phyloP scores from a whole-genome alignment of 805 yeast genomes.

The Metschnikowia colocasiae region DNA sequence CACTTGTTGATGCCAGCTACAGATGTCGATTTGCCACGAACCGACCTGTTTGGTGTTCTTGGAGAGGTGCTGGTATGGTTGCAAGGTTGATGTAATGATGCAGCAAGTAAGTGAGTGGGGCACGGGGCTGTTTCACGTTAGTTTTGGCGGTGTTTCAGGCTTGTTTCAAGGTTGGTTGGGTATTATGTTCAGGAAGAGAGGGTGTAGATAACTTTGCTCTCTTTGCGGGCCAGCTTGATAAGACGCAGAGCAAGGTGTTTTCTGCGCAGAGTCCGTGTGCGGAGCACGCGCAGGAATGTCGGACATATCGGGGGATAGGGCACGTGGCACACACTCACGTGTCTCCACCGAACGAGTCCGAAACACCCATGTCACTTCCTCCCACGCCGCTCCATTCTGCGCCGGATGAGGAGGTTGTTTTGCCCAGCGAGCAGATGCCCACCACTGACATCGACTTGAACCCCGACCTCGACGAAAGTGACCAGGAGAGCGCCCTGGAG shows the following conservation, averaged over 20 bases:
- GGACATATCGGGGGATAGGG: conserved; percentile 1
- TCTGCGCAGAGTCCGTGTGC: conserved; percentile 4
- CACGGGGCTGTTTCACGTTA: too few relatives aligned
- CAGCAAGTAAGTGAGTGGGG: too few relatives aligned
- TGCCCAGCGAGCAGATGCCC: conserved; percentile 26
- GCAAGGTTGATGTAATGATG: too few relatives aligned
- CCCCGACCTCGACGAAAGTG: conserved; percentile 33
- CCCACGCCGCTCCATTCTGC: conserved; percentile 35
- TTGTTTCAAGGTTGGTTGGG: background rate
- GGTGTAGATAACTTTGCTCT: background rate
- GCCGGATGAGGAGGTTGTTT: conserved; percentile 31
- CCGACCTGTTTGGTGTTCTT: too few relatives aligned
- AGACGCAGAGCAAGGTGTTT: conserved; percentile 1
- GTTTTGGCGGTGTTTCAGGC: too few relatives aligned
- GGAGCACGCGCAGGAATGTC: background rate
- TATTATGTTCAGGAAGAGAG: background rate
- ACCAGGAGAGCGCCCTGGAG: conserved; percentile 20
- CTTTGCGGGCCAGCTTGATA: conserved; percentile 3
- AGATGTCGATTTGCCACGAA: too few relatives aligned
- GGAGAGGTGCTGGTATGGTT: too few relatives aligned
- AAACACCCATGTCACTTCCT: conserved; percentile 19
- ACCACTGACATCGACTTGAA: conserved; percentile 32
- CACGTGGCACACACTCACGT: conserved; percentile 6
- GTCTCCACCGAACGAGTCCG: too few relatives aligned
- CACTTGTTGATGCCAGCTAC: too few relatives aligned